Evolutionary conservation across 2,329 filamentous ascomycete genomes (phyloP).

Genomic region (Alternaria brassicae): DNA sequence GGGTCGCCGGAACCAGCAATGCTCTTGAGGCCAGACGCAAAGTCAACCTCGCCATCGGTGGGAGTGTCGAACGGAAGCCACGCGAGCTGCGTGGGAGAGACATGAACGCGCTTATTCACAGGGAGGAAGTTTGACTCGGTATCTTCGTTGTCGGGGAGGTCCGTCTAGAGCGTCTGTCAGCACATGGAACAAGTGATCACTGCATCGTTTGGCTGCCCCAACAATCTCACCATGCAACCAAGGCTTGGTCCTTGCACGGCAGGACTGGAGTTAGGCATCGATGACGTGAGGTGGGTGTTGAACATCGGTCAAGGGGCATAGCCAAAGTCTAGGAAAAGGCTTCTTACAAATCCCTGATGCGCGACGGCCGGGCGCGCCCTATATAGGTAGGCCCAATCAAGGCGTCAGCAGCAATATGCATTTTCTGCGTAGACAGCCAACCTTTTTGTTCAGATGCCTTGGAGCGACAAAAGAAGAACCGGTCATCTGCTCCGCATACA

Average conservation of each 20-base stretch:
- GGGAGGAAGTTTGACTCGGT: conserved; percentile 48
- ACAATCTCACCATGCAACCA: background rate
- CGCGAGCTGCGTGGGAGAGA: conserved; percentile 48
- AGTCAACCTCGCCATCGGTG: conserved; percentile 40
- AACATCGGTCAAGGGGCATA: background rate
- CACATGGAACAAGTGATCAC: conserved; percentile 12
- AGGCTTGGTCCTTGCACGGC: background rate
- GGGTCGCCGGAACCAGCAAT: conserved; percentile 51
- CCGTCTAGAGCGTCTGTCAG: conserved; percentile 42
- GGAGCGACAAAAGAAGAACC: conserved; percentile 47
- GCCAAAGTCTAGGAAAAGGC: background rate
- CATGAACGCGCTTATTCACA: conserved; percentile 46
- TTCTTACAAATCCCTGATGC: conserved; percentile 49
- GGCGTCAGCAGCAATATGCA: conserved; percentile 7
- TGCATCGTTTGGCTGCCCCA: background rate
- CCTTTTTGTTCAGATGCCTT: conserved; percentile 47
- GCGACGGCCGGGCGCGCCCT: conserved; percentile 48
- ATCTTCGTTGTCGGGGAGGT: conserved; percentile 46
- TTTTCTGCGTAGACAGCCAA: background rate
- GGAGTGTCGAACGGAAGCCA: conserved; percentile 50
- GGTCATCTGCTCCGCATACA: conserved; percentile 51
- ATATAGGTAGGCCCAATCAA: conserved; percentile 39
- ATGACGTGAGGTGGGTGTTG: conserved; percentile 1
- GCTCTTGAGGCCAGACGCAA: conserved; percentile 46
- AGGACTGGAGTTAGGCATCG: background rate